These are phyloP conservation scores for Haematococcus sp. DNA, from an alignment of 139 green algal species.

Conservation along the genomic window DNA sequence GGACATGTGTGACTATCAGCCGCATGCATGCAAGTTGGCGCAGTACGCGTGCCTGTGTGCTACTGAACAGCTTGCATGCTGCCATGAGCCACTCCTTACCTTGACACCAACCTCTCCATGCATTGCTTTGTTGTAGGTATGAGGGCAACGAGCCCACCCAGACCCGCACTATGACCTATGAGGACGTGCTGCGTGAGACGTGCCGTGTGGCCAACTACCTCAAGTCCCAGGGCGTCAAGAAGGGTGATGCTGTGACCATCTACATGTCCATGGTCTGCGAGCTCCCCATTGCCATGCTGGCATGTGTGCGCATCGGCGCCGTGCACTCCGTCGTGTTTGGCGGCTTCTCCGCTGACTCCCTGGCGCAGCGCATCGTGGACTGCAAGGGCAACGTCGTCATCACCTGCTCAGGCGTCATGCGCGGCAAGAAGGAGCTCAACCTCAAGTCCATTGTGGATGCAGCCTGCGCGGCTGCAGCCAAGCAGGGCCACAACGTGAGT, in stretches of 20 bases:
- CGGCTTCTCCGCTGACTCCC: conserved; percentile 86
- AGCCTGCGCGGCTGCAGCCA: conserved; percentile 18
- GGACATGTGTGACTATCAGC: too few species aligned
- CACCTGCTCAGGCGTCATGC: conserved; percentile 72
- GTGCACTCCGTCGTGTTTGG: conserved; percentile 96
- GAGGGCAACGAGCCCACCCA: conserved; percentile 58
- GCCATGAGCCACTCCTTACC: too few species aligned
- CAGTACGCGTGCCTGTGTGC: too few species aligned
- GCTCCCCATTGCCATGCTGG: conserved; percentile 70
- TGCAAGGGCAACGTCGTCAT: conserved; percentile 55
- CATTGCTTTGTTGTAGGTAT: too few species aligned
- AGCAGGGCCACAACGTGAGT: too few species aligned
- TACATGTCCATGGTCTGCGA: conserved; percentile 93
- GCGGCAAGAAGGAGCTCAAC: conserved; percentile 79
- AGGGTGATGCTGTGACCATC: conserved; percentile 88
- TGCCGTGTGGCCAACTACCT: conserved; percentile 85
- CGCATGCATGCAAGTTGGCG: too few species aligned
- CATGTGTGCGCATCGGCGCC: conserved; percentile 77
- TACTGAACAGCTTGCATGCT: too few species aligned
- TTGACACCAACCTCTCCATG: too few species aligned
- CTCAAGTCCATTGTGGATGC: conserved; percentile 89
- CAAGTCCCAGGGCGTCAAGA: conserved; percentile 71
- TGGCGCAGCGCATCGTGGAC: conserved; percentile 34
- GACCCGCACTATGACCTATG: conserved; percentile 67
- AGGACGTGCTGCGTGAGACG: conserved; percentile 62